Evolutionary conservation across 352 stramenopile species (phyloP), one percentile per base, ranked within the genome.

Genomic region (Pythium sp.): DNA sequence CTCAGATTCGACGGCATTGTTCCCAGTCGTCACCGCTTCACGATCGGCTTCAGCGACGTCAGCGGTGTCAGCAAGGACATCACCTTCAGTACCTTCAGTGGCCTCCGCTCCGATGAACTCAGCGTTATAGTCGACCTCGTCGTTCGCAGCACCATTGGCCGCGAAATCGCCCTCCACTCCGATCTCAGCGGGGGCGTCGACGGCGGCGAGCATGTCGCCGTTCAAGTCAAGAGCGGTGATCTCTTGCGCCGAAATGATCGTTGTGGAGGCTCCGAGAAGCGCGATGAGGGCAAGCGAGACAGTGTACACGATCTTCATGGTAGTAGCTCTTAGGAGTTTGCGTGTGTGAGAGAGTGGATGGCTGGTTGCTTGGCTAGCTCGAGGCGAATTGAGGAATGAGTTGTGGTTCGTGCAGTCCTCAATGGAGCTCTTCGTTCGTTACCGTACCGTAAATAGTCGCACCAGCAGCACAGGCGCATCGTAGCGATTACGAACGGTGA

Each of bases 231-330:
- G 9, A 5, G 12, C 22, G 24, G 41, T 55, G 58, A 56, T 49
- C 22, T 64, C 58, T 28, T 64, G 58, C 2, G 58, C 58, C 8
- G 28, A 64, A n/a, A 3, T 46, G 38, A 36, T 49, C 20, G 36
- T 64, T 12, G 18, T 41, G n/a, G 58, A 56, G 58, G 58, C 38
- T 38, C 54, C 32, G 8, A 64, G 58, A 41, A 64, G 34, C 2
- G 58, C 58, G 36, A 64, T 26, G 58, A 64, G 22, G 22, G 41
- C 22, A 54, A 64, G 22, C 41, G 58, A 64, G 34, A 64, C 58
- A 11, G 58, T 55, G 58, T 41, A 64, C 22, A 56, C 41, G 24
- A 64, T 51, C 38, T 64, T 64, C 58, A 64, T 64, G 18, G 6
- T 20, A 59, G 54, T 30, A 59, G 15, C 54, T 59, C 26, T 38